Evolutionary conservation across 1,284 basidiomycete genomes (phyloP), one percentile per base, ranked within the genome.

Genomic region (Exobasidium rhododendri): DNA sequence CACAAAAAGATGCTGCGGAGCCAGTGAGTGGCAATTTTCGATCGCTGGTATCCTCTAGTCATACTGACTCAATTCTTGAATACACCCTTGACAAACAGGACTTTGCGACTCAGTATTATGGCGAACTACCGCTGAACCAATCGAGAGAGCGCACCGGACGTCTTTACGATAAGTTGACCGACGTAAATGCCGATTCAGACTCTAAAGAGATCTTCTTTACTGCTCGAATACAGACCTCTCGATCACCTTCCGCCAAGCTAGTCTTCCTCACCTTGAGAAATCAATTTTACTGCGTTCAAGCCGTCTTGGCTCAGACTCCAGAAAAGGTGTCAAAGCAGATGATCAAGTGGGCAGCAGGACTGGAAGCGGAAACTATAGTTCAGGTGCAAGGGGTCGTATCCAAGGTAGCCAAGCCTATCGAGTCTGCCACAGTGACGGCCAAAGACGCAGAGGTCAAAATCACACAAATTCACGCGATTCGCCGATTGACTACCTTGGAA

Each of bases 301-400:
- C 90, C 45, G 83, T 97, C 17, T 83, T 97, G 53, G 83, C 85
- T 45, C 86, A 90, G 51, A 84, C 89, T 40, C 86, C 88, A 24
- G 89, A 88, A 63, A 89, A 88, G 70, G 85, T 98, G 17, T 97
- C 92, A 68, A 96, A 94, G 81, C 93, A 96, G 81, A 98, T 99
- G 96, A 86, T 92, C 59, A 97, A 94, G 82, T 98, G 90, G 89
- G 87, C 89, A 17, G 87, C 87, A 22, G 80, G 86, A 44, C 83
- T 98, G 55, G 83, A 88, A 40, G 85, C 87, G 68, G 96, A 99
- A 83, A 91, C 90, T 62, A 93, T 99, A 71, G 90, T 98, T 7
- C 86, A 93, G 32, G 89, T 97, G 7, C 89, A 96, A 82, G 87
- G 87, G 47, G 81, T 85, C 61, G 70, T 79, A 29, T 62, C 61